Conservation (phyloP, 441 rosid genomes). For the Populus hybrid region DNA sequence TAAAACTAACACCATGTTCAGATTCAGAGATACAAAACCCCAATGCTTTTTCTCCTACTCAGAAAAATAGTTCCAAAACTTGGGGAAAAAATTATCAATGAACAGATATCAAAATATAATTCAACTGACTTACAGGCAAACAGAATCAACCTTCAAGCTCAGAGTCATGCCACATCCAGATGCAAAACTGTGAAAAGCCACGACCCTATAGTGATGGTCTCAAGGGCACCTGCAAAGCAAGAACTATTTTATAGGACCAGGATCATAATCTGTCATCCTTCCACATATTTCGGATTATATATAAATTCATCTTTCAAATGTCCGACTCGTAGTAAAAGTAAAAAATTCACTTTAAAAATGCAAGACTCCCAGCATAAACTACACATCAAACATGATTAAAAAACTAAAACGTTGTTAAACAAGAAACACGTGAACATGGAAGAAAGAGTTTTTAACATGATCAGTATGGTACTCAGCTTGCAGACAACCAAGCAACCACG, state of each 20-base stretch:
- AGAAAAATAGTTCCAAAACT: neutral
- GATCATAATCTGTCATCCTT: neutral
- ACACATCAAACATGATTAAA: neutral
- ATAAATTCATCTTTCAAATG: neutral
- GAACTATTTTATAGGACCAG: neutral
- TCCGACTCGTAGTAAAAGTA: neutral
- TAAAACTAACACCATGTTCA: neutral
- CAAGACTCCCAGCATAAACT: neutral
- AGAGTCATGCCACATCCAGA: neutral
- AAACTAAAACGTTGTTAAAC: neutral
- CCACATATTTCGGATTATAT: neutral
- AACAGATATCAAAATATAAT: neutral
- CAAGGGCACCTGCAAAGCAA: conserved; percentile 6
- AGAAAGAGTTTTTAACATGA: neutral
- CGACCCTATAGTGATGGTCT: neutral
- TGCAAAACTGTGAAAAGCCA: neutral
- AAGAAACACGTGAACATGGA: neutral
- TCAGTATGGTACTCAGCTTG: neutral
- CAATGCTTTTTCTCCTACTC: neutral
- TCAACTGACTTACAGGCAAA: neutral
- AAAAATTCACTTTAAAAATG: neutral
- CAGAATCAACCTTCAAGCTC: conserved; percentile 2
- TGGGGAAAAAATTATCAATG: neutral
- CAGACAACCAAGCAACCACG: neutral
- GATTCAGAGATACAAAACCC: neutral